Base-by-base conservation (phyloP, 169 alveolate species). In the Plasmodium gonderi region DNA sequence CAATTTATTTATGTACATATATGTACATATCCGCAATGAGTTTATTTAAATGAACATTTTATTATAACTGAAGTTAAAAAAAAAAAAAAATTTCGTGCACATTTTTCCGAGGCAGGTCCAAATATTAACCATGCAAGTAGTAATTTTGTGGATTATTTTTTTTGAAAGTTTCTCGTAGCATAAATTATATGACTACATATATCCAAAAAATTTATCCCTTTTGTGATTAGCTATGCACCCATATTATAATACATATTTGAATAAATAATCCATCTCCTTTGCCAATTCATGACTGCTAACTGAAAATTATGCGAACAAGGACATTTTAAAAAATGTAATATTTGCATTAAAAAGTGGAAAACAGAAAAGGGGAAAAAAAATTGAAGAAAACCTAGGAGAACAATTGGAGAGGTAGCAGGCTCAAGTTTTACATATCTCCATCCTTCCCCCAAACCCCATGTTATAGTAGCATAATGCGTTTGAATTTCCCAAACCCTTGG, bases 81-180 rank as follows among this genome's bases (percentile, higher is more conserved):
- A 60, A 60, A 60, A 60, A 60, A 60, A 60, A 60, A 60, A 60
- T 60, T 60, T 5, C 40, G 2, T 23, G 26, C 72, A 23, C 36
- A 60, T 60, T 60, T 20, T 60, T 29, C 72, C 72, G 72, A 60
- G 72, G 72, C 40, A 60, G 72, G 26, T 60, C 72, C 72, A 60
- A 60, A 60, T 60, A 60, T 60, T 60, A 60, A 60, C 23, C 72
- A 23, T 36, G 40, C 8, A 60, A 60, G 72, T n/a, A 60, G 72
- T n/a, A 60, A 0, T 60, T 60, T 20, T 60, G 9, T 42, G 4
- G 4, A 42, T 42, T 42, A n/a, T 17, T 54, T 60, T 60, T 60
- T 60, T 20, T 60, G 72, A n/a, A 14, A 12, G n/a, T 60, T 20
- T n/a, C n/a, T n/a, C n/a, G 72, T n/a, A 60, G 36, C 72, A 14